phyloP scores from a whole-genome alignment of 208 protist genomes.

The Strigomonas galati region DNA sequence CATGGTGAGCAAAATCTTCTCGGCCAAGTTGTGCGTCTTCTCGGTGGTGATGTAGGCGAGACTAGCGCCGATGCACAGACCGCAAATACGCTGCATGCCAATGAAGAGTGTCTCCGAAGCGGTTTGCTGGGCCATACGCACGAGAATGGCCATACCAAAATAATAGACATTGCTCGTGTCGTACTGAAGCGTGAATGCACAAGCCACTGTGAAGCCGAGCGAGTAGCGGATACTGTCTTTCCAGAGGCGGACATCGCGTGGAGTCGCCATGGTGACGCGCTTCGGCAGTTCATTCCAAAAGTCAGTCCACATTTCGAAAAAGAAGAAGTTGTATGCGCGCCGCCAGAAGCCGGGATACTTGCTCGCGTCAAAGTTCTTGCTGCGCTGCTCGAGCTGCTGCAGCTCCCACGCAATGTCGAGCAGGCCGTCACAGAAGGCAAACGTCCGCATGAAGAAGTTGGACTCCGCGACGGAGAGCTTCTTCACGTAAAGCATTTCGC shows the following conservation, averaged over 20 bases:
- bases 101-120: constrained; percentile 39
- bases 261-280: constrained; percentile 49
- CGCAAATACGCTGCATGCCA: constrained; percentile 42
- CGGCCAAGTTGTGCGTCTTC: constrained; percentile 19
- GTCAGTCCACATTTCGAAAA: constrained; percentile 52
- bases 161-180: constrained; percentile 36
- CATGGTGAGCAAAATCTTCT: constrained; percentile 25
- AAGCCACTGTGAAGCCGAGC: constrained; percentile 44
- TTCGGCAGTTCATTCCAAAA: constrained; percentile 68
- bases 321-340: constrained; percentile 53
- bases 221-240: constrained; percentile 68
- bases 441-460: constrained; percentile 31
- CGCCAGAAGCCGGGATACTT: constrained; percentile 41
- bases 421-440: constrained; percentile 38
- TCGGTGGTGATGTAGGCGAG: constrained; percentile 24
- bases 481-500: constrained; percentile 34
- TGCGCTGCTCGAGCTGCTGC: constrained; percentile 34
- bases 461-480: constrained; percentile 28
- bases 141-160: constrained; percentile 59
- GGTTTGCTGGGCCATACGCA: constrained; percentile 45
- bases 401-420: constrained; percentile 50
- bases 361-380: constrained; percentile 47
- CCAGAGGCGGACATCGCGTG: constrained; percentile 57
- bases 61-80: constrained; percentile 30
- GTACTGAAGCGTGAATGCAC: constrained; percentile 36